A percentile compares a stretch with the other conserved stretches of the same genome.
These are phyloP conservation scores for Arxiozyma bovina DNA, from an alignment of 1,139 yeast genomes.

Conservation along the genomic window DNA sequence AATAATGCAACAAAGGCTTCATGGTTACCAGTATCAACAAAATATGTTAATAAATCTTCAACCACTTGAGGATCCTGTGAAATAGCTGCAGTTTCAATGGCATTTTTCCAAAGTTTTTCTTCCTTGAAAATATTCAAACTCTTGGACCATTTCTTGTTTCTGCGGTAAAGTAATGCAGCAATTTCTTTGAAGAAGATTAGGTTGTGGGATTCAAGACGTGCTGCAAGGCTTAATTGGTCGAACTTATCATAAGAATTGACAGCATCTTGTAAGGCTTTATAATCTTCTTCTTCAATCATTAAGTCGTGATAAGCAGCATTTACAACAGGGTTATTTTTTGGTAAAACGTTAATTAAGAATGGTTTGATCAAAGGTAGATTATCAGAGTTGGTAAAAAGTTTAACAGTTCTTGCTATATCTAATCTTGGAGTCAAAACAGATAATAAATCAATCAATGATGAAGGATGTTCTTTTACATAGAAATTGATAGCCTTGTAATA, in stretches of 20 bases:
- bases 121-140: conserved; percentile 81
- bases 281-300: conserved; percentile 92
- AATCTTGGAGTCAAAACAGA: conserved; percentile 82
- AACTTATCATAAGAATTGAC: conserved; percentile 87
- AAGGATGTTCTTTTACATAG: conserved; percentile 87
- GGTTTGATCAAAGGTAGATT: conserved; percentile 94
- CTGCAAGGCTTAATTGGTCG: conserved; percentile 87
- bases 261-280: conserved; percentile 77
- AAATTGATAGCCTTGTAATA: conserved; percentile 96
- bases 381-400: conserved; percentile 90
- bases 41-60: conserved; percentile 80
- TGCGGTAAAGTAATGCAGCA: conserved; percentile 87
- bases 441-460: conserved; percentile 76
- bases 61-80: conserved; percentile 75
- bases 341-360: conserved; percentile 83
- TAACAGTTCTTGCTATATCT: conserved; percentile 90
- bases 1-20: conserved; percentile 90
- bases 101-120: conserved; percentile 91
- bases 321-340: conserved; percentile 82
- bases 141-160: conserved; percentile 88
- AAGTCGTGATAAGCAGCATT: conserved; percentile 93
- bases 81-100: conserved; percentile 84
- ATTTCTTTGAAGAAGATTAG: conserved; percentile 89
- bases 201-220: conserved; percentile 85
- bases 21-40: conserved; percentile 94